Base-by-base conservation (phyloP, 2,329 filamentous ascomycete genomes). In the Colletotrichum cordylinicola region DNA sequence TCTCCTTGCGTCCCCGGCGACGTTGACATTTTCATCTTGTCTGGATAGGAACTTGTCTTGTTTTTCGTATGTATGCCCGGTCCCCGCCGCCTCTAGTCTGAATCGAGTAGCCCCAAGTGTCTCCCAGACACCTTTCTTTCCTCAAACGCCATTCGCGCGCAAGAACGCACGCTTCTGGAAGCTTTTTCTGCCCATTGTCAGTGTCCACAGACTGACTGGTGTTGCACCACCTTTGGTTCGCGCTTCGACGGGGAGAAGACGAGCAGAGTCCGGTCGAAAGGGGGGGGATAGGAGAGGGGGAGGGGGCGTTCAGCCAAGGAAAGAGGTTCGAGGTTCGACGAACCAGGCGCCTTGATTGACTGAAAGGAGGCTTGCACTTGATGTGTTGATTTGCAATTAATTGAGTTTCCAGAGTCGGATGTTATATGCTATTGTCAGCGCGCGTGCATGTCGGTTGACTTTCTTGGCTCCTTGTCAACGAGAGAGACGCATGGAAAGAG, bases 121-220 rank as follows among this genome's bases (percentile, higher is more conserved):
- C 58, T 16, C 39, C 39, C 18, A 43, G 39, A n/a, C 39, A n/a
- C n/a, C 39, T 8, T 21, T 33, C 18, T 12, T 9, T 35, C 58
- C 18, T 31, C 56, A 21, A 35, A 33, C 31, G 58, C 18, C 16
- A 61, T 31, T 33, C 29, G 58, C 18, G 56, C 56, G 56, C 29
- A n/a, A 60, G 31, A 60, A 31, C 16, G 9, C 15, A 60, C 67
- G 29, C 29, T 61, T 75, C 68, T 75, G 68, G 55, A 67, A 75
- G 72, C 55, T 67, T 67, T 74, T 24, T 66, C 72, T 72, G 67
- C 56, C 68, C 72, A 72, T 48, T 8, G 24, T 61, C 33, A 69
- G 27, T 33, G 52, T 69, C n/a, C 43, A 48, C 39, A 18, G 27
- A 60, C 60, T 15, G 24, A 31, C 27, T 39, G 56, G 16, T 60